Evolutionary conservation across 108 stramenopile species (phyloP).

Genomic region (Parmales sp.): DNA sequence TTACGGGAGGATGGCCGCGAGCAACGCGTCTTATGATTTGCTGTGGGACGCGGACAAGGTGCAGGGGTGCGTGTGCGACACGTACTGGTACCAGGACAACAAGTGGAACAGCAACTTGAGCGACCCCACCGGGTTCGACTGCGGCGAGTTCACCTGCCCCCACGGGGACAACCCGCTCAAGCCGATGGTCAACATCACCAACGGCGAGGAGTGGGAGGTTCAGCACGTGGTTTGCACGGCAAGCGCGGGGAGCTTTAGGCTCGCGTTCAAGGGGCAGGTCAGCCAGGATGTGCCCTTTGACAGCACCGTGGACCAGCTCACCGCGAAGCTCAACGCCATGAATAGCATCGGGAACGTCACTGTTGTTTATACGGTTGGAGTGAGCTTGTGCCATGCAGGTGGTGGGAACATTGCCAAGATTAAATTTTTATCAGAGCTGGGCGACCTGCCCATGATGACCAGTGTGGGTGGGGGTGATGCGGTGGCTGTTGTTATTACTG

Average conservation of each 20-base stretch:
- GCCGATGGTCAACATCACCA: neutral
- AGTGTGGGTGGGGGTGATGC: neutral
- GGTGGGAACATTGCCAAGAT: neutral
- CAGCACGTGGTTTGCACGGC: conserved; percentile 38
- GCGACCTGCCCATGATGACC: neutral
- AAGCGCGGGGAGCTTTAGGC: conserved; percentile 20
- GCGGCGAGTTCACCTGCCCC: conserved; percentile 36
- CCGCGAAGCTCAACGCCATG: conserved; percentile 14
- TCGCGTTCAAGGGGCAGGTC: conserved; percentile 26
- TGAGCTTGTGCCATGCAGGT: neutral
- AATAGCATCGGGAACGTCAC: neutral
- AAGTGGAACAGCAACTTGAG: neutral
- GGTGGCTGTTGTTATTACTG: neutral
- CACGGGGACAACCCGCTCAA: conserved; percentile 45
- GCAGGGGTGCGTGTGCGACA: conserved; percentile 45
- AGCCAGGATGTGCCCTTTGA: conserved; percentile 27
- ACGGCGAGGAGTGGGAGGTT: conserved; percentile 20
- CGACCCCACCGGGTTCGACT: conserved; percentile 42
- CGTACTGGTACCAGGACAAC: neutral
- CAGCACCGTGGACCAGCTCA: conserved; percentile 15
- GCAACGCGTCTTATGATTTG: conserved; percentile 14
- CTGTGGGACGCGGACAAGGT: conserved; percentile 45
- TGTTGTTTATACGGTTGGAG: neutral
- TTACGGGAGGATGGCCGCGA: conserved; percentile 3
- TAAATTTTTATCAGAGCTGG: conserved; percentile 4